A percentile compares a stretch with the other conserved stretches of the same genome.
Evolutionary conservation across 768 basidiomycete species (phyloP).

Genomic region (Pilatotrama ljubarskyi): DNA sequence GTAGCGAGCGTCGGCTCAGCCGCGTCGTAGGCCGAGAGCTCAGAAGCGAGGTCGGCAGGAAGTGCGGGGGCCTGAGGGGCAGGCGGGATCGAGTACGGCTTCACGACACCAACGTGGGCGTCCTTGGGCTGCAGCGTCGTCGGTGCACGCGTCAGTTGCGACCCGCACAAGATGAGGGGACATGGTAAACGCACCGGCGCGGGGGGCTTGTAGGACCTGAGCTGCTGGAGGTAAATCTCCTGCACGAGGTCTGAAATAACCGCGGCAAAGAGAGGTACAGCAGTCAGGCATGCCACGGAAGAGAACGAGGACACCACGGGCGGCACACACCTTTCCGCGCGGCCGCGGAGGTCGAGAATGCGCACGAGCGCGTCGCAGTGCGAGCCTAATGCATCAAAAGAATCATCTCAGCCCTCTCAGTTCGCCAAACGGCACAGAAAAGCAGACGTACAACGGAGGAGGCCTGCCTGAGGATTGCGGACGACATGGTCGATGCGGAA

Average conservation of each 20-base stretch:
- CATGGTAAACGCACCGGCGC: slow-evolving; percentile 54
- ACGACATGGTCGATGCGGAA: slow-evolving; percentile 60
- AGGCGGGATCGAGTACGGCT: slow-evolving; percentile 74
- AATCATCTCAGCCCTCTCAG: neutral
- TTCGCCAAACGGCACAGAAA: slow-evolving; percentile 5
- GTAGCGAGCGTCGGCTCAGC: slow-evolving; percentile 60
- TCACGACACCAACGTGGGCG: slow-evolving; percentile 86
- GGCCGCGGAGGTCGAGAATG: slow-evolving; percentile 60
- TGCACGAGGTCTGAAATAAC: slow-evolving; percentile 75
- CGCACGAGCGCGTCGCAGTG: slow-evolving; percentile 49
- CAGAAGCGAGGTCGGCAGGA: slow-evolving; percentile 83
- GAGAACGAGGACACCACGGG: neutral
- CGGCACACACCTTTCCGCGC: slow-evolving; percentile 61
- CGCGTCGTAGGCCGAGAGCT: slow-evolving; percentile 84
- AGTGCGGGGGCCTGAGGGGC: slow-evolving; percentile 74
- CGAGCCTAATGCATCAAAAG: slow-evolving; percentile 44
- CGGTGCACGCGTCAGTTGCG: neutral
- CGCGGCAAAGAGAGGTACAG: neutral
- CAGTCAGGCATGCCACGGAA: slow-evolving; percentile 29
- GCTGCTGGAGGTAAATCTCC: slow-evolving; percentile 87
- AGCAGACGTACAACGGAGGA: slow-evolving; percentile 44
- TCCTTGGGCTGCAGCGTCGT: slow-evolving; percentile 68
- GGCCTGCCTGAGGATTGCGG: slow-evolving; percentile 60
- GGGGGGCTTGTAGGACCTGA: slow-evolving; percentile 86
- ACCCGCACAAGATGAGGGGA: neutral